Evolutionary conservation across 2,329 filamentous ascomycete genomes (phyloP), one percentile per base, ranked within the genome.

Genomic region (Ilyonectria destructans): DNA sequence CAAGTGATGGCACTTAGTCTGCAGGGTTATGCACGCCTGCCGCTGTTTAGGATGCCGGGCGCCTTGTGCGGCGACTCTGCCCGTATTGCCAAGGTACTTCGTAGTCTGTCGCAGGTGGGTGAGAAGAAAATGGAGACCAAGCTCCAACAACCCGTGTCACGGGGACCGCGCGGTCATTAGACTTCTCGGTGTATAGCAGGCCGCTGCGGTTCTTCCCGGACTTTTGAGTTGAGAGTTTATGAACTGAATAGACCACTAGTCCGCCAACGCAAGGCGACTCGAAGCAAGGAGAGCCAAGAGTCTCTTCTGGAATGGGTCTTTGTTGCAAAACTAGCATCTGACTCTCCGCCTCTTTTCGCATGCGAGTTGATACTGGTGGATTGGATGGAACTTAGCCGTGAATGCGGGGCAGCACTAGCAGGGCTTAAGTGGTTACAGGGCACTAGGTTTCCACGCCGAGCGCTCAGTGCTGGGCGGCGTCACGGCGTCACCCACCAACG

Each of bases 21-120:
- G 67, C 74, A 70, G 65, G 70, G 37, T 58, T 48, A 71, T 71
- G 71, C 67, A 72, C 29, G 54, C 46, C 23, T 69, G 63, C 71
- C 29, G 66, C 58, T 62, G 29, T 45, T 56, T 68, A 58, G 65
- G 67, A 62, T 67, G 56, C 54, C 49, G 52, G 33, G 54, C 51
- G 33, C 62, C 48, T 62, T 65, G 54, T 59, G 58, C 49, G 56
- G 55, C 66, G 62, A 57, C 56, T 51, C 54, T 55, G 58, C 48
- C 64, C 46, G 58, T 58, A 65, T 56, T 72, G 62, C 68, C 62
- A 70, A 61, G 68, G 46, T 26, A 26, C 26, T 26, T 26, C 5
- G 26, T 58, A 52, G 52, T 58, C 65, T 65, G 65, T 71, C 49
- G 62, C 58, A 54, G 60, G 61, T 60, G 12, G 58, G 51, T 26